Evolutionary conservation across 23 red algal genomes (phyloP).

Genomic region (Chondrus crispus): DNA sequence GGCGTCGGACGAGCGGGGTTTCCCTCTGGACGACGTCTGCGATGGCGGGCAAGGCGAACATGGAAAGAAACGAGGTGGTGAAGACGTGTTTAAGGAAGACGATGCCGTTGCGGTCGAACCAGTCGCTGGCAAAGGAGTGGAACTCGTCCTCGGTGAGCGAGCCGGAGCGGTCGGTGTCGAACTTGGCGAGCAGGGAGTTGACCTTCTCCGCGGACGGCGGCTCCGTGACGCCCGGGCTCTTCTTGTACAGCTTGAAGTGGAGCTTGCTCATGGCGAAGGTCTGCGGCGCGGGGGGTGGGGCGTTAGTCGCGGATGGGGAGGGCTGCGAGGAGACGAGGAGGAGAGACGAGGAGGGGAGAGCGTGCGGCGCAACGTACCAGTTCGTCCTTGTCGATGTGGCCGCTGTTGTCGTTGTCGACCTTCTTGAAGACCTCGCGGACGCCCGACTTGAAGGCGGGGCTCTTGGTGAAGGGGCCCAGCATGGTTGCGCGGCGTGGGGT

Average conservation of each 20-base stretch:
- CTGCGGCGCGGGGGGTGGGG: background rate
- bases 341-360: background rate
- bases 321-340: too few relatives aligned
- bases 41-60: slow-evolving; percentile 10
- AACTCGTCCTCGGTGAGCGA: slow-evolving; percentile 35
- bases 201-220: slow-evolving; percentile 11
- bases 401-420: background rate
- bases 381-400: slow-evolving; percentile 3
- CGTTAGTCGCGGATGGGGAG: background rate
- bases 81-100: slow-evolving; percentile 2
- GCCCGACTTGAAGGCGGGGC: background rate
- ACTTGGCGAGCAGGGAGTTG: background rate
- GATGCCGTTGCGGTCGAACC: slow-evolving; percentile 3
- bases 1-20: background rate
- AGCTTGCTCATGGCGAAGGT: slow-evolving; percentile 38
- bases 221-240: slow-evolving; percentile 11
- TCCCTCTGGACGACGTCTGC: background rate
- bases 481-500: too few relatives aligned
- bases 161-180: slow-evolving; percentile 7
- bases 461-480: background rate
- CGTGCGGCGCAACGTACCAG: background rate
- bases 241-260: background rate
- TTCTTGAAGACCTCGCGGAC: slow-evolving; percentile 22
- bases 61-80: background rate
- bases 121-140: slow-evolving; percentile 2